These are phyloP conservation scores for Penicillium sp. DNA, from an alignment of 2,329 filamentous ascomycete genomes.

Conservation along the genomic window DNA sequence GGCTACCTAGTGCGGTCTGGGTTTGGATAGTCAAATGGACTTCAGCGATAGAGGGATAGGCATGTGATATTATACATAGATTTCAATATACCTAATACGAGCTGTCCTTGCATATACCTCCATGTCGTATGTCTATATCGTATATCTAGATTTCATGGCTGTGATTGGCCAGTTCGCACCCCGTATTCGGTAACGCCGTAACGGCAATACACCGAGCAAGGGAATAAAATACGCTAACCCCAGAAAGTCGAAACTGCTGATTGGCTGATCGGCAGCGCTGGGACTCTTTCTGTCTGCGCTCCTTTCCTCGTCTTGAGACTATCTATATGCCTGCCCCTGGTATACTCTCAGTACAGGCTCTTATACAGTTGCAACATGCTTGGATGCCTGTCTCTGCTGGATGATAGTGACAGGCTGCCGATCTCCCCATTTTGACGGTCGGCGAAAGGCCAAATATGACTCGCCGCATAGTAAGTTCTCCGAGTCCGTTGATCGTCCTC, in stretches of 20 bases:
- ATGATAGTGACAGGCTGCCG: slow-evolving; percentile 12
- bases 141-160: background rate
- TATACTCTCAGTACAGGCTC: background rate
- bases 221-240: background rate
- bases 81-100: background rate
- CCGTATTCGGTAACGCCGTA: background rate
- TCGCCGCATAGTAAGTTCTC: slow-evolving; percentile 38
- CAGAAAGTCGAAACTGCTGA: background rate
- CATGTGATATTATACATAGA: background rate
- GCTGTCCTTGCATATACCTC: background rate
- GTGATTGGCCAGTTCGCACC: background rate
- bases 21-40: background rate
- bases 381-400: slow-evolving; percentile 5
- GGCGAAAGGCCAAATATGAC: slow-evolving; percentile 26
- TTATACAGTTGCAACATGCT: slow-evolving; percentile 11
- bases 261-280: background rate
- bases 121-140: too few species aligned
- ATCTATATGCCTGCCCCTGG: background rate
- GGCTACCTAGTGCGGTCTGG: background rate
- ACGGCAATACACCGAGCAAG: background rate
- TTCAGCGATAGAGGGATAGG: background rate
- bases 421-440: slow-evolving; percentile 1
- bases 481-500: background rate
- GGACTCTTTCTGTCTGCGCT: background rate
- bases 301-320: background rate